Percentiles rank a stretch among this genome's conserved stretches.
These are phyloP conservation scores for Glycine latifolia DNA, from an alignment of 306 rosid species.

Conservation along the genomic window DNA sequence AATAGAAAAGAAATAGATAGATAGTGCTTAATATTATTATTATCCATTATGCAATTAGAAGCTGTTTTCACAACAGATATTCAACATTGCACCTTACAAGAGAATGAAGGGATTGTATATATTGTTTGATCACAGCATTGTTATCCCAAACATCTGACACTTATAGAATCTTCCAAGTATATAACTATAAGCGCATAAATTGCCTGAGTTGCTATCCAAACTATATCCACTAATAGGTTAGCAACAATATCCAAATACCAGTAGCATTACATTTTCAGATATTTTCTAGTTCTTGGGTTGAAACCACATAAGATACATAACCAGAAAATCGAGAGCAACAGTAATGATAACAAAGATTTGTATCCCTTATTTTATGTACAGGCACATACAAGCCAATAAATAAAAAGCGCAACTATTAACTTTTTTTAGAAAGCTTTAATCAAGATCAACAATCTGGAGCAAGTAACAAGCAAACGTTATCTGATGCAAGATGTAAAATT, in stretches of 20 bases:
- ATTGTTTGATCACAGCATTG: background rate
- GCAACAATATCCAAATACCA: background rate
- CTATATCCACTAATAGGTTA: background rate
- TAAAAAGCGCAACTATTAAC: background rate
- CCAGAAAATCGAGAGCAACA: background rate
- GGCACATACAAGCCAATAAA: slow-evolving; percentile 2
- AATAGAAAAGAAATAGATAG: background rate
- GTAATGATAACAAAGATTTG: background rate
- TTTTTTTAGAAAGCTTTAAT: background rate
- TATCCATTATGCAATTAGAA: background rate
- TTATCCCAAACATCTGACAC: background rate
- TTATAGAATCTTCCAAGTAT: slow-evolving; percentile 12
- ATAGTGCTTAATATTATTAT: background rate
- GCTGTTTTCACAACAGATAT: background rate
- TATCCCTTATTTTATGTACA: background rate
- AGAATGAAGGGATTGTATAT: background rate
- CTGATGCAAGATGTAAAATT: slow-evolving; percentile 8
- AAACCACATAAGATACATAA: slow-evolving; percentile 3
- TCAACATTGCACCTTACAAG: background rate
- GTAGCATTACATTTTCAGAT: background rate
- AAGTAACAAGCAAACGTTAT: slow-evolving; percentile 28
- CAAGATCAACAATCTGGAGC: slow-evolving; percentile 25
- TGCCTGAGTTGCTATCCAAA: background rate
- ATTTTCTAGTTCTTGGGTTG: slow-evolving; percentile 4
- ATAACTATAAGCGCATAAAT: background rate